Base-by-base conservation (phyloP, 495 filamentous ascomycete genomes). In the Parathielavia appendiculata region DNA sequence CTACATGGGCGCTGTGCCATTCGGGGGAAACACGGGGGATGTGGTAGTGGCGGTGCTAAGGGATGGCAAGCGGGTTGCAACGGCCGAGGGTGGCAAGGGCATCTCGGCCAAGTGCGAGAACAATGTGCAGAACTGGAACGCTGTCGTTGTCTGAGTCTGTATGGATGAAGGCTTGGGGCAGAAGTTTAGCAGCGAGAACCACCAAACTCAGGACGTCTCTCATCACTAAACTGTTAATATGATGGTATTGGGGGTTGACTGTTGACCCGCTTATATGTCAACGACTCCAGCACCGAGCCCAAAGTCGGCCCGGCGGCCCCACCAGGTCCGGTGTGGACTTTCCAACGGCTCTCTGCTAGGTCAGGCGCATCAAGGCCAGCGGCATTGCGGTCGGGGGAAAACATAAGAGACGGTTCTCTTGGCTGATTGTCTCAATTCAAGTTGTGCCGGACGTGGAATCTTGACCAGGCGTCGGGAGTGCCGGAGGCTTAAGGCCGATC, bases 41-140 rank as follows among this genome's bases (percentile, higher is more conserved):
- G 63, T 68, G 23, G 54, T 58, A 2, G 63, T 68, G 26, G 55
- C 57, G 8, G 57, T 65, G 10, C 19, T 39, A 11, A 35, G 65
- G 20, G 51, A 36, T 17, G 60, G 60, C 5, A 23, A 47, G 19
- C 16, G 13, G 8, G 26, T 66, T 48, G 60, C 54, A 5, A 40
- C 44, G 50, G 58, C 52, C 7, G 52, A 60, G 46, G 63, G 63
- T 1, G 57, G 63, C 1, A 60, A 55, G 40, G 35, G 23, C 14
- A 61, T 66, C 2, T 45, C 51, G 39, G 45, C 38, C 6, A n/a
- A 22, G 16, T 66, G 64, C 22, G 54, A 59, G 50, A 59, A 57
- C 40, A 39, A 48, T 8, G 52, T 59, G 7, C 51, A 63, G 60
- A 66, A 66, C 26, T 66, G 64, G 64, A 66, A 66, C 54, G 64